Evolutionary conservation across 257 asterid species (phyloP).

Genomic region (Leonotis leonurus): DNA sequence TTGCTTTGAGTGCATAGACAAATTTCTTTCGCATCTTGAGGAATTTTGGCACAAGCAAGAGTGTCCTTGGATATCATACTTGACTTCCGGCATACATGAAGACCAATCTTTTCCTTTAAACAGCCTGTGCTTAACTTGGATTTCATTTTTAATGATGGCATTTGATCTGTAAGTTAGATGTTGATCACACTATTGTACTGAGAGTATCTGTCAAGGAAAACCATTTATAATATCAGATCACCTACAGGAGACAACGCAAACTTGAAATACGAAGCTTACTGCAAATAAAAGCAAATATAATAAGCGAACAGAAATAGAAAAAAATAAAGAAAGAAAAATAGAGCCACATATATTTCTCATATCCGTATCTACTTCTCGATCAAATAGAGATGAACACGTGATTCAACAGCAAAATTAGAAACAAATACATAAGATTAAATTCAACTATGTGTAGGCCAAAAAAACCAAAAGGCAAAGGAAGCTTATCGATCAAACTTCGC

Average conservation of each 20-base stretch:
- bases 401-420: not conserved
- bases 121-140: conserved; percentile 49
- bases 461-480: not conserved
- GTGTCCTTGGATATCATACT: conserved; percentile 59
- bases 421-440: not conserved
- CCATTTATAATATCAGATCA: conserved; percentile 30
- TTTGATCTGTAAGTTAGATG: conserved; percentile 39
- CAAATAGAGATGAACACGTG: not conserved
- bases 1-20: conserved; percentile 25
- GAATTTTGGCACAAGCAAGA: conserved; percentile 46
- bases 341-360: not conserved
- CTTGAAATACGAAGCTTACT: not conserved
- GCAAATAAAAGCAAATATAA: not conserved
- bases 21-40: conserved; percentile 38
- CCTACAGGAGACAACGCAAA: conserved; percentile 34
- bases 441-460: not conserved
- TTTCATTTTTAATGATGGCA: conserved; percentile 92
- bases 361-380: not conserved
- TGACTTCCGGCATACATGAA: conserved; percentile 68
- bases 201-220: conserved; percentile 32
- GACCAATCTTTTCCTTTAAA: conserved; percentile 58
- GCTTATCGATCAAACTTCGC: not conserved
- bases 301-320: too few species aligned
- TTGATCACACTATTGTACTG: conserved; percentile 27
- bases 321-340: not conserved